These are phyloP conservation scores for Geum urbanum DNA, from an alignment of 306 rosid species.

Conservation along the genomic window DNA sequence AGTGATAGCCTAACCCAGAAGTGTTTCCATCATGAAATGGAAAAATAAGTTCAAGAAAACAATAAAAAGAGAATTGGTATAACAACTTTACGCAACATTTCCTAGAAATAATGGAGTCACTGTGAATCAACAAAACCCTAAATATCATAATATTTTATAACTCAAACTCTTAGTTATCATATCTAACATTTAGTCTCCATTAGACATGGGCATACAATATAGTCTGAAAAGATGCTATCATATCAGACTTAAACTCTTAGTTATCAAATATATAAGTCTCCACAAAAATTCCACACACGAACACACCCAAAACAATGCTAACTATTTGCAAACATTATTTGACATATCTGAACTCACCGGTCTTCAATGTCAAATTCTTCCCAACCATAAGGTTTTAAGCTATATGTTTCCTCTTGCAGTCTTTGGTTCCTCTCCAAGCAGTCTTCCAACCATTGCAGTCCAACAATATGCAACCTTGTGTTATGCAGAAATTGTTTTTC, in stretches of 20 bases:
- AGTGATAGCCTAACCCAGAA: background rate
- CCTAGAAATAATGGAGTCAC: background rate
- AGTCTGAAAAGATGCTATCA: no score
- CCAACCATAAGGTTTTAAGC: slow-evolving; percentile 49
- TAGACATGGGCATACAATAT: no score
- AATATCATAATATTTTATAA: no score
- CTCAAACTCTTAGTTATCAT: no score
- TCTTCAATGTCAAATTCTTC: slow-evolving; percentile 44
- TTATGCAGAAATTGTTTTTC: slow-evolving; percentile 47
- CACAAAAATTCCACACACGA: background rate
- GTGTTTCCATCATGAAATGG: slow-evolving; percentile 1
- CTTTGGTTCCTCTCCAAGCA: slow-evolving; percentile 48
- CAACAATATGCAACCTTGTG: slow-evolving; percentile 55
- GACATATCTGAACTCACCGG: slow-evolving; percentile 45
- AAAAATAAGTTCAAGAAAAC: background rate
- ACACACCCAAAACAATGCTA: background rate
- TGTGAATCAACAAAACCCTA: background rate
- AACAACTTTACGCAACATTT: background rate
- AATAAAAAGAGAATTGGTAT: background rate
- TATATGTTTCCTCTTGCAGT: slow-evolving; percentile 69
- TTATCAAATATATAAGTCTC: no score
- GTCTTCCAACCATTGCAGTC: slow-evolving; percentile 85
- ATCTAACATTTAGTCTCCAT: no score
- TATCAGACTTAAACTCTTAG: no score
- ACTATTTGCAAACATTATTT: background rate